Evolutionary conservation across 148 eudicot genomes (phyloP), one percentile per base, ranked within the genome.

Genomic region (Linanthus parryae): DNA sequence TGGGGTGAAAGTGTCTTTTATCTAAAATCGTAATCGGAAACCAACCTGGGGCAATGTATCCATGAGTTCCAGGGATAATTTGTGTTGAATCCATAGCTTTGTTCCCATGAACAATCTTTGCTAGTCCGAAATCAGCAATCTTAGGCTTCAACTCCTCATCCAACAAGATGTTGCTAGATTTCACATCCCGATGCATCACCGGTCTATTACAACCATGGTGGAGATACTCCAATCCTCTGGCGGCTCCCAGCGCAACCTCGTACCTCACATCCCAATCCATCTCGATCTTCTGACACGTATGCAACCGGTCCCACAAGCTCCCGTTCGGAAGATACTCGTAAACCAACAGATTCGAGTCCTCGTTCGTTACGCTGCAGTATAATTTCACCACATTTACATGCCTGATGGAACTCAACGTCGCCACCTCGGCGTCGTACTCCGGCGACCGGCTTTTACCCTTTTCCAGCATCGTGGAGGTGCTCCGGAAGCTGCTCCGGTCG

Each of bases 331-430:
- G 23, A 48, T 66, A 67, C 56, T 72, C 76, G 34, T 72, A 72
- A 47, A 72, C 72, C 19, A 72, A 43, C 24, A 72, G 41, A 66
- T 66, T 57, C 1, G 65, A 66, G 44, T 67, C 76, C 53, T 72
- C 76, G 7, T 68, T 67, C 0, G 68, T 66, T 44, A 72, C 53
- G 43, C 76, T 66, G 8, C 76, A 72, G 13, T 66, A 72, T 17
- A 72, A 38, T 50, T 72, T 72, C 25, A 72, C 76, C 57, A 72
- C 76, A 52, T 72, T 72, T n/a, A 72, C 62, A 19, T 72, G 76
- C 57, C 76, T 58, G 4, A 72, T 26, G 12, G 76, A 72, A 45
- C 76, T 72, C 48, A 72, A 35, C 1, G 72, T 52, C 20, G 57
- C 58, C 46, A 72, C 72, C 61, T 72, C 76, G 9, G 76, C 76